Evolutionary conservation across 345 rosid species (phyloP).

Genomic region (Draba incana): DNA sequence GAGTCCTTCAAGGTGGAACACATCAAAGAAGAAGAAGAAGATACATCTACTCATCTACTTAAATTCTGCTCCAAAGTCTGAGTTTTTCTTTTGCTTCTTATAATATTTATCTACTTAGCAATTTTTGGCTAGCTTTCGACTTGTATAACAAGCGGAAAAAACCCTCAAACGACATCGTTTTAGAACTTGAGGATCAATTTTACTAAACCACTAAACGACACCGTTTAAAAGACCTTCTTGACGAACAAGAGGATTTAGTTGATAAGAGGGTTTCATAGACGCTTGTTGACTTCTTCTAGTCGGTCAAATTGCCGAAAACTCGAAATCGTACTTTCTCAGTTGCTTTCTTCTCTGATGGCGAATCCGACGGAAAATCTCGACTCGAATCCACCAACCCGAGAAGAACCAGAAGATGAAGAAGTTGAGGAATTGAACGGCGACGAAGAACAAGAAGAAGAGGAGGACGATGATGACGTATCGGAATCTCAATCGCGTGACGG

Average conservation of each 20-base stretch:
- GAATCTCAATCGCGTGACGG: conserved; percentile 41
- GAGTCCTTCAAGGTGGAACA: conserved; percentile 26
- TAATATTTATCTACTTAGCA: background rate
- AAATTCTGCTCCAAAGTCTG: conserved; percentile 23
- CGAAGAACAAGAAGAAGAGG: conserved; percentile 35
- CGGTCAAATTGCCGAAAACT: conserved; percentile 20
- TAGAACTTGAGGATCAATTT: too few species aligned
- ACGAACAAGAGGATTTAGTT: too few species aligned
- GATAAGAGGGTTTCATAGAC: too few species aligned
- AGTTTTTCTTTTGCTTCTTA: background rate
- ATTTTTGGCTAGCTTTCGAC: conserved; percentile 15
- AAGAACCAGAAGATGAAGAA: conserved; percentile 22
- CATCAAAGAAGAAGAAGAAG: conserved; percentile 15
- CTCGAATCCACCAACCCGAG: conserved; percentile 24
- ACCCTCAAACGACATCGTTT: too few species aligned
- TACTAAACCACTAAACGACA: background rate
- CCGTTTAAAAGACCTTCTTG: background rate
- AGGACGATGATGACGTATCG: conserved; percentile 35
- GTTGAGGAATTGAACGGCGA: conserved; percentile 32
- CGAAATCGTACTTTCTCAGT: conserved; percentile 14
- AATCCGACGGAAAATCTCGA: conserved; percentile 29
- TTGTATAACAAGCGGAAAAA: too few species aligned
- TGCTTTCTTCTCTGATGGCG: conserved; percentile 33
- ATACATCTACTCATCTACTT: conserved; percentile 3
- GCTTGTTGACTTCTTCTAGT: conserved; percentile 16